These are phyloP conservation scores for Xylaria sp. DNA, from an alignment of 2,329 filamentous ascomycete genomes.

Conservation along the genomic window DNA sequence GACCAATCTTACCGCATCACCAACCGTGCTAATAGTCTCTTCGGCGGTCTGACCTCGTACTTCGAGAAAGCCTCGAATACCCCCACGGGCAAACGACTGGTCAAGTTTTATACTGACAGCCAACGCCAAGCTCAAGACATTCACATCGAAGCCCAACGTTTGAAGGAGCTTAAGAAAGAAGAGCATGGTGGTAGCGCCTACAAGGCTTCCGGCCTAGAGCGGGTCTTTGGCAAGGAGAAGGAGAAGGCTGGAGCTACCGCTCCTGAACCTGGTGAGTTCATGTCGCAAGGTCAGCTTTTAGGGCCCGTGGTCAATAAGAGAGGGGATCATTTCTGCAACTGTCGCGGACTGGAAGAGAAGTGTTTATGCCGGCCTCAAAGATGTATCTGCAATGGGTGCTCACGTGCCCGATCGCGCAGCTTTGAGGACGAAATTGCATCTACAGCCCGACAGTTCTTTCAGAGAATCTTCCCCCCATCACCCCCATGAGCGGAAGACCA, in stretches of 20 bases:
- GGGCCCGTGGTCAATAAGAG: constrained; percentile 17
- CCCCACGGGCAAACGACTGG: constrained; percentile 87
- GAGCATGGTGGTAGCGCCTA: constrained; percentile 68
- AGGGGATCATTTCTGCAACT: constrained; percentile 27
- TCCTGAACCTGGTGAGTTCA: constrained; percentile 35
- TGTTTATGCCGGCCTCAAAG: background rate
- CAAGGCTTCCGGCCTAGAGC: constrained; percentile 67
- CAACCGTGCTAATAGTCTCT: constrained; percentile 72
- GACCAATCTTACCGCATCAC: constrained; percentile 87
- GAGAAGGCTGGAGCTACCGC: constrained; percentile 41
- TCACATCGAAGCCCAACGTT: constrained; percentile 86
- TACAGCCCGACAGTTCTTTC: constrained; percentile 14
- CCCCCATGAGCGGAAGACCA: background rate
- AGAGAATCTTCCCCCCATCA: background rate
- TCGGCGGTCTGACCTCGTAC: constrained; percentile 80
- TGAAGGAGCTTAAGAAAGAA: constrained; percentile 87
- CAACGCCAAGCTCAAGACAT: constrained; percentile 94
- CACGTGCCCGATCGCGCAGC: background rate
- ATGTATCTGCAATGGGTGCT: constrained; percentile 9
- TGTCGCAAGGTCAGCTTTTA: constrained; percentile 34
- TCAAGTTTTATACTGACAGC: constrained; percentile 85
- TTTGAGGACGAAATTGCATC: too few relatives aligned
- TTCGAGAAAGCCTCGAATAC: constrained; percentile 93
- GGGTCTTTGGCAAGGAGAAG: constrained; percentile 66
- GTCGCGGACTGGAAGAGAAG: background rate